Evolutionary conservation across 177 flowering plant species (phyloP).

Genomic region (Vitis hybrid): DNA sequence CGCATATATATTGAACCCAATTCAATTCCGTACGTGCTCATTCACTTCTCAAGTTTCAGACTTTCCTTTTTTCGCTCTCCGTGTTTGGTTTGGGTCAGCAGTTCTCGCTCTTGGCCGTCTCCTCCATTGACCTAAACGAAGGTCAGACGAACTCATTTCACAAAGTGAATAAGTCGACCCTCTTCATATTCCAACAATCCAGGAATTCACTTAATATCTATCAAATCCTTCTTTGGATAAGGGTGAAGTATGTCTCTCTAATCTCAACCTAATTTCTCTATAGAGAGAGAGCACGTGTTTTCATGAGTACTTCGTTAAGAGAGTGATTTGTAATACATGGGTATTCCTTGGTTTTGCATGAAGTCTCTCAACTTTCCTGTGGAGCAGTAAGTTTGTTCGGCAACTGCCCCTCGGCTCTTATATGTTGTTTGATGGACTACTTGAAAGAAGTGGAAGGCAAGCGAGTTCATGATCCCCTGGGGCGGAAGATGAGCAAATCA

Average conservation of each 20-base stretch:
- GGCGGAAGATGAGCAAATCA: not conserved
- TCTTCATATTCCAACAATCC: conserved; percentile 6
- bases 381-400: not conserved
- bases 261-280: conserved; percentile 8
- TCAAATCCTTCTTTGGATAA: conserved; percentile 9
- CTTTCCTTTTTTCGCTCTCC: too few species aligned
- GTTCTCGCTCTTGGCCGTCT: conserved; percentile 1
- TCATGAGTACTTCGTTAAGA: too few species aligned
- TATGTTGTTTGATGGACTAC: conserved; percentile 21
- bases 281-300: too few species aligned
- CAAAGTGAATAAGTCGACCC: conserved; percentile 6
- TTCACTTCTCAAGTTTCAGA: not conserved
- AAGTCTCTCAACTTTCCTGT: not conserved
- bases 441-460: conserved; percentile 39
- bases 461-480: conserved; percentile 33
- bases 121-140: not conserved
- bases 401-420: too few species aligned
- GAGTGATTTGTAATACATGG: too few species aligned
- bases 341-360: not conserved
- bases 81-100: not conserved
- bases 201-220: conserved; percentile 4
- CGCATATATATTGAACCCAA: not conserved
- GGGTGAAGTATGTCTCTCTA: conserved; percentile 2
- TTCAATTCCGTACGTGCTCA: conserved; percentile 2
- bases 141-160: not conserved